Evolutionary conservation across 2,329 filamentous ascomycete genomes (phyloP).

Genomic region (Pyrenochaeta sp.): DNA sequence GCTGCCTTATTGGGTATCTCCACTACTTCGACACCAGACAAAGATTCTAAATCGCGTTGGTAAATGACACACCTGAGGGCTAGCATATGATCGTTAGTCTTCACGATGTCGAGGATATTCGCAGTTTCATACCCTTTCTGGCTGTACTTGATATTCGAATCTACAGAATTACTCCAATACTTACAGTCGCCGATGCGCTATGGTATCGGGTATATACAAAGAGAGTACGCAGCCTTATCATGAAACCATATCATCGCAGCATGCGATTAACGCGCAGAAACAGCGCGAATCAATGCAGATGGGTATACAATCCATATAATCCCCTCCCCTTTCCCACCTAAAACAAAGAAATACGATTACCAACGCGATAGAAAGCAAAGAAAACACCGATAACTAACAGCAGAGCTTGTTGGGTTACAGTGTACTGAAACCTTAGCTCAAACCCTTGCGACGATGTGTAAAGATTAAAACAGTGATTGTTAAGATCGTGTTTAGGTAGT

Average conservation of each 20-base stretch:
- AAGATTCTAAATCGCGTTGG: too few relatives aligned
- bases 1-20: too few relatives aligned
- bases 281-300: constrained; percentile 29
- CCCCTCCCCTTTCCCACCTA: constrained; percentile 30
- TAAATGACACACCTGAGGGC: too few relatives aligned
- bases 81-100: too few relatives aligned
- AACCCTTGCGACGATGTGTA: not conserved
- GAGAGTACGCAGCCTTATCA: constrained; percentile 21
- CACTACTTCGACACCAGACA: too few relatives aligned
- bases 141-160: not conserved
- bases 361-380: constrained; percentile 10
- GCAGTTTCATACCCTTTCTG: too few relatives aligned
- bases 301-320: constrained; percentile 46
- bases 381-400: constrained; percentile 24
- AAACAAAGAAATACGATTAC: constrained; percentile 17
- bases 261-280: constrained; percentile 21
- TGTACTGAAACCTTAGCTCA: not conserved
- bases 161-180: constrained; percentile 3
- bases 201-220: constrained; percentile 30
- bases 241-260: constrained; percentile 11
- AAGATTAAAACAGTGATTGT: constrained; percentile 12
- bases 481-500: not conserved
- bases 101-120: too few relatives aligned
- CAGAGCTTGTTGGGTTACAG: constrained; percentile 9
- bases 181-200: not conserved